Evolutionary conservation across 2,329 filamentous ascomycete genomes (phyloP), one percentile per base, ranked within the genome.

Genomic region (Talaromyces sp.): DNA sequence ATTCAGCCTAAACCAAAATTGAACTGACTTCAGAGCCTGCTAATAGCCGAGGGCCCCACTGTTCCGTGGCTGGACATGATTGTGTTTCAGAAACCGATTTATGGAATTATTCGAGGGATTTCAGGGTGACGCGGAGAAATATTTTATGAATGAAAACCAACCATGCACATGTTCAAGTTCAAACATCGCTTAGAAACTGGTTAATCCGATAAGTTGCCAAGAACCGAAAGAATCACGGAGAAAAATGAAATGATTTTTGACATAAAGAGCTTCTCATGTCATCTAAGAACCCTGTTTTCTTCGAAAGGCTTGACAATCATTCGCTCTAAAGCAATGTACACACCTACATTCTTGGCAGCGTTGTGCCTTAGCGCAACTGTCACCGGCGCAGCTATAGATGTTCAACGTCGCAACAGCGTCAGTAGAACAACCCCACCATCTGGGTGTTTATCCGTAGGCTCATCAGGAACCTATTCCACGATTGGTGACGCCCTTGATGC

Each of bases 401-500:
- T 64, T 5, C 41, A 24, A 2, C 56, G 59, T 19, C 51, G 61
- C 2, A 46, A 46, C 32, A 35, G 7, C 14, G 37, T 56, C 2
- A 43, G 51, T 4, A 56, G 64, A 22, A 63, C 54, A 0, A 63
- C 53, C 16, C 57, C 65, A 2, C 65, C 65, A 1, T 52, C 58
- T 1, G 65, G 64, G 2, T 68, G 66, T 48, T 47, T 67, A 8
- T 64, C 58, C 1, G 66, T 69, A 3, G 64, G 65, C 3, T 50
- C 52, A 1, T 27, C 32, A 14, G 62, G 57, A 1, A 59, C 49
- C n/a, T 67, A 66, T 44, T 55, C 57, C 2, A 66, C 53, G 1
- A 62, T 72, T 24, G 52, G 57, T 11, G 61, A 43, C 22, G 70
- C 70, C 8, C 41, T 73, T 4, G 44, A 43, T 13, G 66, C 64